phyloP scores from a whole-genome alignment of 2,329 filamentous ascomycete genomes.

The Hyphodiscus sp. region DNA sequence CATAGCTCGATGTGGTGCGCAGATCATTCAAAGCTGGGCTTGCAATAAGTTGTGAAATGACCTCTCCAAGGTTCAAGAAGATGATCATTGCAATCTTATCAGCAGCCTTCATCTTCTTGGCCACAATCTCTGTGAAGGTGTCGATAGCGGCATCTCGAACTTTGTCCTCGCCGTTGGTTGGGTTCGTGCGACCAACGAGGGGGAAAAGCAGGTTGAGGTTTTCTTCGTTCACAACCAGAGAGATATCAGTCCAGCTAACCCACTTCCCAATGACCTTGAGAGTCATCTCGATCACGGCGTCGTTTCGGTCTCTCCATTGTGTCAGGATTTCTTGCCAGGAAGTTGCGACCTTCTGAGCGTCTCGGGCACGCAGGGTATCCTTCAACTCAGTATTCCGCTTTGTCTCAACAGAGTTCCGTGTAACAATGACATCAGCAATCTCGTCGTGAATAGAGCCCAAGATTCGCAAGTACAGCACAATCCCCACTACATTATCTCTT shows the following conservation, averaged over 20 bases:
- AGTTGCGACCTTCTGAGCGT: conserved; percentile 79
- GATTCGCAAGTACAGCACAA: conserved; percentile 82
- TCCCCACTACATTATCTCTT: conserved; percentile 66
- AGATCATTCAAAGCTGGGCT: conserved; percentile 76
- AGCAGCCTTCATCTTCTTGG: conserved; percentile 92
- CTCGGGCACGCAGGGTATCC: conserved; percentile 77
- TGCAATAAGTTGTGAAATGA: conserved; percentile 78
- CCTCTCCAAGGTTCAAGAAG: conserved; percentile 80
- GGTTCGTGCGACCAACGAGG: conserved; percentile 69
- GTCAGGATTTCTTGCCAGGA: conserved; percentile 90
- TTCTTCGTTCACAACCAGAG: conserved; percentile 80
- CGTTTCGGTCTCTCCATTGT: conserved; percentile 60
- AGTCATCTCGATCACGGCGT: conserved; percentile 76
- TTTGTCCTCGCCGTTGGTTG: conserved; percentile 60
- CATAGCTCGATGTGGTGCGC: conserved; percentile 78
- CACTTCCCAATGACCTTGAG: conserved; percentile 90
- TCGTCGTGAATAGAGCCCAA: conserved; percentile 91
- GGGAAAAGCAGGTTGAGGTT: conserved; percentile 83
- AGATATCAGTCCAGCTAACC: conserved; percentile 99
- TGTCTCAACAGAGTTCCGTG: conserved; percentile 68
- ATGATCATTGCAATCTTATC: conserved; percentile 94
- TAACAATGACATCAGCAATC: conserved; percentile 86
- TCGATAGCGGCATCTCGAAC: conserved; percentile 89
- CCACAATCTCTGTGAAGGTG: conserved; percentile 90
- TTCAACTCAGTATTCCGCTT: conserved; percentile 87